phyloP scores from a whole-genome alignment of 345 rosid species.

The Dipteronia sinensis region DNA sequence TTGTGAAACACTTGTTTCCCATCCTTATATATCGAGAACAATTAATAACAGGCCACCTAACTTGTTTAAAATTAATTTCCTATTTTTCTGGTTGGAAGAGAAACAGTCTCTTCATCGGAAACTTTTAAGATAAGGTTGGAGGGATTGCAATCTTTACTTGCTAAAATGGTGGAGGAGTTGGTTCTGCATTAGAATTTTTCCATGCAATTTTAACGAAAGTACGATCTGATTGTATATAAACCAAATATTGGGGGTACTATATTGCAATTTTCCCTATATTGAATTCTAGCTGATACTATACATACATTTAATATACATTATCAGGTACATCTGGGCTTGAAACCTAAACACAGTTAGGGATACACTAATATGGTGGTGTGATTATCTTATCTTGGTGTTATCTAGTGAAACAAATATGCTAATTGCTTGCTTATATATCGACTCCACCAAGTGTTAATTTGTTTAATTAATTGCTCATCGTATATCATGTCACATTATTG shows the following conservation, averaged over 20 bases:
- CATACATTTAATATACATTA: background rate
- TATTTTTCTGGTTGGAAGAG: background rate
- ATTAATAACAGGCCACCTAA: background rate
- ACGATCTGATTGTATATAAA: too few relatives aligned
- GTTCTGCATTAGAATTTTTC: background rate
- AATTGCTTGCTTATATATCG: too few relatives aligned
- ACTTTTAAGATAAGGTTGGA: background rate
- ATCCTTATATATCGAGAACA: too few relatives aligned
- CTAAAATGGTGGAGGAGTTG: background rate
- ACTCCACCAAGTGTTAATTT: too few relatives aligned
- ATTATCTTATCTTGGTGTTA: background rate
- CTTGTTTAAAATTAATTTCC: background rate
- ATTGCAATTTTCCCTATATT: too few relatives aligned
- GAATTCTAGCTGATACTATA: background rate
- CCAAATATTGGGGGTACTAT: too few relatives aligned
- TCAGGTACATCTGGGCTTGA: too few relatives aligned
- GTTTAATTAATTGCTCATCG: background rate
- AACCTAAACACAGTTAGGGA: background rate
- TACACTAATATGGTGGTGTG: background rate
- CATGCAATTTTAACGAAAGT: too few relatives aligned
- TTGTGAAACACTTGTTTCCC: too few relatives aligned
- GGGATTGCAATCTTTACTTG: background rate
- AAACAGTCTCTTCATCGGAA: background rate
- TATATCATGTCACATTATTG: too few relatives aligned
- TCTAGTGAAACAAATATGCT: background rate